phyloP scores from a whole-genome alignment of 495 filamentous ascomycete genomes.

The Trichocladium antarcticum region DNA sequence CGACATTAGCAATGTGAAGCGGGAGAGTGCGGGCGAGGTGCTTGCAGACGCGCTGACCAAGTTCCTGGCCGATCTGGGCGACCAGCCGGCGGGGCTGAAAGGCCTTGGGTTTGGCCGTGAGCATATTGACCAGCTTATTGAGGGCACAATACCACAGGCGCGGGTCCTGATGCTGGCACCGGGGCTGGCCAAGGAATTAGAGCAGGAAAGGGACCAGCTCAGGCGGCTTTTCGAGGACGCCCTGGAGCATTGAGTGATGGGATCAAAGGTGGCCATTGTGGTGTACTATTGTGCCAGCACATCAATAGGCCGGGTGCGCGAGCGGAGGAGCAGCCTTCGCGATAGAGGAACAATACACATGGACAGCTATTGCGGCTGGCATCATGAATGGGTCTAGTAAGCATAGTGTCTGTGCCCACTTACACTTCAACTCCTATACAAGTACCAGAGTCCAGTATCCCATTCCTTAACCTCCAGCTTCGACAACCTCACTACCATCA shows the following conservation, averaged over 20 bases:
- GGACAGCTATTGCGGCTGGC: background rate
- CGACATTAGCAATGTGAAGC: constrained; percentile 74
- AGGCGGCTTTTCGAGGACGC: constrained; percentile 41
- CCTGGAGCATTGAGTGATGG: constrained; percentile 30
- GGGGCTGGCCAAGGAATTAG: constrained; percentile 57
- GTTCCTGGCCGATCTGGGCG: constrained; percentile 74
- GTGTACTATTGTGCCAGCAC: background rate
- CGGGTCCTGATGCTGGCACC: constrained; percentile 89
- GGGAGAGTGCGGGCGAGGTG: constrained; percentile 77
- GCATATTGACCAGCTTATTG: constrained; percentile 72
- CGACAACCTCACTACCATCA: too few relatives aligned
- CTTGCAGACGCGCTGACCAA: constrained; percentile 66
- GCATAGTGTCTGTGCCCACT: too few relatives aligned
- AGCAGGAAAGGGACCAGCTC: constrained; percentile 46
- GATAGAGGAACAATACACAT: background rate
- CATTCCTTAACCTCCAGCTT: too few relatives aligned
- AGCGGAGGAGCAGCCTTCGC: background rate
- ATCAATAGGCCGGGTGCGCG: background rate
- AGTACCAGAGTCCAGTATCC: too few relatives aligned
- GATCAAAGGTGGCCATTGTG: background rate
- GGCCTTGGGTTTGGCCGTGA: constrained; percentile 62
- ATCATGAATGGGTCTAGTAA: background rate
- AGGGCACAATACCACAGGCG: constrained; percentile 86
- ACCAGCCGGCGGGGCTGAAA: constrained; percentile 80
- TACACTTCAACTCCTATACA: too few relatives aligned